Percentiles rank a stretch among this genome's conserved stretches.
phyloP scores from a whole-genome alignment of 2,329 filamentous ascomycete genomes.

The Sporothrix protearum region DNA sequence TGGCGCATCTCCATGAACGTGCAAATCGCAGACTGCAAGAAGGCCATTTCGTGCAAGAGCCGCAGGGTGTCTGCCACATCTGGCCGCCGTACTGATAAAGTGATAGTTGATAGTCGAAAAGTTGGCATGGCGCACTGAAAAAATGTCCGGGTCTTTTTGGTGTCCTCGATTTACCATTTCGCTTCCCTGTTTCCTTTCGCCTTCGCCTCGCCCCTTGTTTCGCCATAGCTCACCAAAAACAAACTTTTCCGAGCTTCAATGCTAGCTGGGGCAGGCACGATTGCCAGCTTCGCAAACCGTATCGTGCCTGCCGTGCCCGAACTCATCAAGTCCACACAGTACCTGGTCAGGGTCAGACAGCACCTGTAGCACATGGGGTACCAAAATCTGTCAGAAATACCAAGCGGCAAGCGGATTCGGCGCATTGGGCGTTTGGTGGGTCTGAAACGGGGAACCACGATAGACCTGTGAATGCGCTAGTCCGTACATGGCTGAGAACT shows the following conservation, averaged over 20 bases:
- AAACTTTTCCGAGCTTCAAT: too few species aligned
- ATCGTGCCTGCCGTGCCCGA: not conserved
- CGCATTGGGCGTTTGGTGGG: constrained; percentile 14
- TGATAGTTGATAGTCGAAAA: not conserved
- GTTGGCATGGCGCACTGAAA: not conserved
- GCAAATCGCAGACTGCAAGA: constrained; percentile 2
- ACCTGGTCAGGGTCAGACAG: too few species aligned
- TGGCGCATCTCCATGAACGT: not conserved
- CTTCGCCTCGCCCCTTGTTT: not conserved
- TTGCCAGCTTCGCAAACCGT: not conserved
- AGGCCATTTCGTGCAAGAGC: not conserved
- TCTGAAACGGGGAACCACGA: constrained; percentile 21
- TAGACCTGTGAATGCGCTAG: constrained; percentile 11
- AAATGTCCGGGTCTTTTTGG: not conserved
- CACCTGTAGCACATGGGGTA: too few species aligned
- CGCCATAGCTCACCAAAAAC: not conserved
- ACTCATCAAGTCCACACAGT: too few species aligned
- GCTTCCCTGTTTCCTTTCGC: not conserved
- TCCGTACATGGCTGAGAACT: not conserved
- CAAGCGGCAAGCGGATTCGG: constrained; percentile 5
- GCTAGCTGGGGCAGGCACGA: too few species aligned
- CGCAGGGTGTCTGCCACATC: not conserved
- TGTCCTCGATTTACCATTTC: not conserved
- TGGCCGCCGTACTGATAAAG: too few species aligned
- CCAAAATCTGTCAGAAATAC: too few species aligned